Base-by-base conservation (phyloP, 2,329 filamentous ascomycete genomes). In the Aureobasidium sp. region DNA sequence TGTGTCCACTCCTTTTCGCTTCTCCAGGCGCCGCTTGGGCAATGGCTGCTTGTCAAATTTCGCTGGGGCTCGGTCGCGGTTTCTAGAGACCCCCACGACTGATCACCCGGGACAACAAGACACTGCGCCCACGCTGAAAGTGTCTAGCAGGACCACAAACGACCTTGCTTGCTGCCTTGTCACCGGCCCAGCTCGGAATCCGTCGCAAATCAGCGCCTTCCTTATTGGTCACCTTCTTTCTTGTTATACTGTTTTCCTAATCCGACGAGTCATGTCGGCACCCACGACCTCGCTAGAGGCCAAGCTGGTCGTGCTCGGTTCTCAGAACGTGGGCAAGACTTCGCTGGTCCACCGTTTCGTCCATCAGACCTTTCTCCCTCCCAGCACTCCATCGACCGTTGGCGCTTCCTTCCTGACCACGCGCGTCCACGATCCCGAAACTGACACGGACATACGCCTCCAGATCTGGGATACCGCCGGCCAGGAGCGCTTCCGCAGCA, bases 401-500 rank as follows among this genome's bases (percentile, higher is more conserved):
- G 79, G 79, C 65, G 79, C 79, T 70, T 78, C 79, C 29, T 81
- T 82, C 65, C 75, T 91, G 48, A 86, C 89, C 31, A 84, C 88
- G 64, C 77, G 90, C 45, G 82, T 88, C 17, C 73, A 79, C 57
- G 92, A 97, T 75, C 85, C 84, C 65, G 90, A 96, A 72, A 90
- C 88, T 25, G 90, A 93, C 69, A 94, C 91, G 1, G 82, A 89
- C 27, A 91, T 97, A 39, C 86, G 92, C n/a, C 80, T 97, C 41
- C 92, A 97, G 72, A 95, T 97, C 68, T 97, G 92, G 92, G 92
- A 97, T 73, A 97, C 92, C 37, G 91, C 93, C 62, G 93, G 93
- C 64, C 93, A 99, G 73, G 93, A 99, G 78, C 86, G 93, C 62
- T 99, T 97, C 75, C 86, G 93, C 69, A 92, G 89, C 65, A 97